Evolutionary conservation across 495 filamentous ascomycete genomes (phyloP), one percentile per base, ranked within the genome.

Genomic region (Trichoderma parareesei): DNA sequence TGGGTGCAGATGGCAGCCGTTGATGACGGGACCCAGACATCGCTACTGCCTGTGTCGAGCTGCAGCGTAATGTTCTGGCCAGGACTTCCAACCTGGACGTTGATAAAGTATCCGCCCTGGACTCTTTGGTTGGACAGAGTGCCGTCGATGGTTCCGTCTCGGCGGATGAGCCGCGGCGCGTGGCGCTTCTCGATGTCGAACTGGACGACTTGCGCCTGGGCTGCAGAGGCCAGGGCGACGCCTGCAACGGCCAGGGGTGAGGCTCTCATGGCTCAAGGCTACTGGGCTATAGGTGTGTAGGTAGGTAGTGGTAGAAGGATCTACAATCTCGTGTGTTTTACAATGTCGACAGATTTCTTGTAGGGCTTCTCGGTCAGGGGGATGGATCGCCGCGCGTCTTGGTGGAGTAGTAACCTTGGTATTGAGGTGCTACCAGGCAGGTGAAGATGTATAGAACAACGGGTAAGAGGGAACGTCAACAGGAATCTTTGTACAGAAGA

Each of bases 21-120:
- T 14, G 81, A 80, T 5, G 84, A 80, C 65, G 92, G 92, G 35
- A 87, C 83, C 93, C 93, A 97, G 37, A 96, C 80, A 77, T 98
- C 93, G 67, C 91, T 95, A 69, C 91, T 95, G 20, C 90, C 90
- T 1, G 90, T 94, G 71, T 94, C 90, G 65, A 94, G 76, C 71
- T 91, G 86, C 59, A 94, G 70, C 2, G 81, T 82, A 40, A 94
- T 66, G 8, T 76, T 74, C 70, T 94, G 90, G 2, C 75, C 70
- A 0, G 90, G 90, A 37, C 89, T 91, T 16, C 90, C 90, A 40
- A 94, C 69, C 42, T 76, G 81, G 68, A 91, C 78, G 61, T 88
- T 88, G 35, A 85, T 84, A 69, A 84, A 88, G 69, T 94, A 94
- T 18, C 88, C 80, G 60, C 78, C 78, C 64, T 78, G 73, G 61